These are phyloP conservation scores for Psidium guajava DNA, from an alignment of 345 rosid species.

Conservation along the genomic window DNA sequence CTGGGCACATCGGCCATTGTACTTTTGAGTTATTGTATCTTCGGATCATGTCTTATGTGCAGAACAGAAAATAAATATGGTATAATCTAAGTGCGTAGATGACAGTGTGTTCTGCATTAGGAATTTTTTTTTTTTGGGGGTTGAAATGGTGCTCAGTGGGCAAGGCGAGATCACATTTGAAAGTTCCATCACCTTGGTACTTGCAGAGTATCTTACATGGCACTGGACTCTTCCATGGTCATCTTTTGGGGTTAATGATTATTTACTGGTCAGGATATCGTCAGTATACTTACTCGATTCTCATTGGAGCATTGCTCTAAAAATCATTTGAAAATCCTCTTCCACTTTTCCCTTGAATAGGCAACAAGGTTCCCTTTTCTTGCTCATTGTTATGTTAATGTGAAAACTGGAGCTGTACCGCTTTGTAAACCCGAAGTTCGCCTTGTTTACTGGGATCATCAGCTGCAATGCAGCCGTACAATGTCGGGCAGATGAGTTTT, in stretches of 20 bases:
- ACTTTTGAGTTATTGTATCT: neutral
- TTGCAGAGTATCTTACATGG: neutral
- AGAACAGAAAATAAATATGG: neutral
- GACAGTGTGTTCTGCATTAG: neutral
- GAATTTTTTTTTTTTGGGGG: too few relatives aligned
- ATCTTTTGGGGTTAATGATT: neutral
- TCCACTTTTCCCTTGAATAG: neutral
- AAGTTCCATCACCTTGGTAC: neutral
- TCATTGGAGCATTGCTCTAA: neutral
- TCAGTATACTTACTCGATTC: neutral
- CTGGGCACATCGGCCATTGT: neutral
- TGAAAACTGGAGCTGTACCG: neutral
- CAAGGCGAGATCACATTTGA: neutral
- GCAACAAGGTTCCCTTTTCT: neutral
- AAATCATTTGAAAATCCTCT: neutral
- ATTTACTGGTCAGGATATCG: neutral
- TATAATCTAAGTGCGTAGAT: neutral
- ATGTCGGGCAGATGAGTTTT: neutral
- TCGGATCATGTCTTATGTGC: neutral
- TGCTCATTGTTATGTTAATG: neutral
- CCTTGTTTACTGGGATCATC: neutral
- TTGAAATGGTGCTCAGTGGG: neutral
- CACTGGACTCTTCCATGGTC: neutral
- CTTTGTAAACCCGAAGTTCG: neutral
- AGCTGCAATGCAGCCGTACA: neutral